Conservation (phyloP, 495 filamentous ascomycete genomes). For the Penicillium daleae region DNA sequence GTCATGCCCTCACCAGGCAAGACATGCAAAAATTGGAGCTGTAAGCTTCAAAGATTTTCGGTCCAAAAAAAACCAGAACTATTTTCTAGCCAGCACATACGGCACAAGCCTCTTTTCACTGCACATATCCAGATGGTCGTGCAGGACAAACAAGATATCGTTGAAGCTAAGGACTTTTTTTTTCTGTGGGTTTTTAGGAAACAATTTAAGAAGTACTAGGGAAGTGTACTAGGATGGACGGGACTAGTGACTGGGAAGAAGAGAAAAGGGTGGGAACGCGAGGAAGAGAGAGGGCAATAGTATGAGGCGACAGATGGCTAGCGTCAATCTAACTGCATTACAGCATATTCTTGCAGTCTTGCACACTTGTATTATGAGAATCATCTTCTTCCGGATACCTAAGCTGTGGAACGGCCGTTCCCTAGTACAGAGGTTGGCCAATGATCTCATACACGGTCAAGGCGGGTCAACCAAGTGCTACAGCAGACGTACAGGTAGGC, state of each 20-base stretch:
- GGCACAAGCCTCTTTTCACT: conserved; percentile 24
- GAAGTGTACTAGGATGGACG: too few species aligned
- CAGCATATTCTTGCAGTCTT: not conserved
- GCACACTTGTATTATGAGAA: conserved; percentile 12
- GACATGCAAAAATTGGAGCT: conserved; percentile 27
- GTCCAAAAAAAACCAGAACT: not conserved
- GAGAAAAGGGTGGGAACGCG: not conserved
- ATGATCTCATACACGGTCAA: conserved; percentile 23
- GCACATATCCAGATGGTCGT: conserved; percentile 20
- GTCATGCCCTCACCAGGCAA: conserved; percentile 16
- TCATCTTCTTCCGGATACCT: conserved; percentile 11
- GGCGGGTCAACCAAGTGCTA: conserved; percentile 29
- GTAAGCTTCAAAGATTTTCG: conserved; percentile 18
- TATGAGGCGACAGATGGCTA: conserved; percentile 1
- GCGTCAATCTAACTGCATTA: not conserved
- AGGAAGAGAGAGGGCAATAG: conserved; percentile 5
- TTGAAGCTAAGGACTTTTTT: conserved; percentile 5
- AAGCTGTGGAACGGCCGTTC: conserved; percentile 25
- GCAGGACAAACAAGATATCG: conserved; percentile 19
- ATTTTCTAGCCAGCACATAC: conserved; percentile 21
- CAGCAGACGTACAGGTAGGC: conserved; percentile 15
- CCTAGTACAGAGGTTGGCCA: conserved; percentile 27
- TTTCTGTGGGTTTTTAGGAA: conserved; percentile 5
- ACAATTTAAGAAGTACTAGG: not conserved
- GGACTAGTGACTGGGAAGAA: not conserved